Evolutionary conservation across 169 alveolate genomes (phyloP).

Genomic region (Babesia gibsoni): DNA sequence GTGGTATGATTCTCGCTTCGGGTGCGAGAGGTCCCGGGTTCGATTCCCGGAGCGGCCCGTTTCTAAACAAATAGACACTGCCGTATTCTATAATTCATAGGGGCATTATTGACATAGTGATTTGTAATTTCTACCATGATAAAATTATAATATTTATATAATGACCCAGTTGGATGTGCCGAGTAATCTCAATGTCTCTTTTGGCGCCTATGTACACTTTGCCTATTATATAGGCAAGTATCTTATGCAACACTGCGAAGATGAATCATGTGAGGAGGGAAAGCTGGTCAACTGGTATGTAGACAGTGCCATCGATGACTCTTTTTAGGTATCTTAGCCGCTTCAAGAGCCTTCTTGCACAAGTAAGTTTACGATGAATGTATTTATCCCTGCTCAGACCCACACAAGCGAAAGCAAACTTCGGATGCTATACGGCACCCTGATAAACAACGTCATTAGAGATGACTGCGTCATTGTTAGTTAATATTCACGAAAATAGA

Average conservation of each 20-base stretch:
- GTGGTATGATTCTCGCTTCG: constrained; percentile 99
- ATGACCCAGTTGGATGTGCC: constrained; percentile 29
- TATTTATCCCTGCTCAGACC: constrained; percentile 5
- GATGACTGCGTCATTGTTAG: constrained; percentile 63
- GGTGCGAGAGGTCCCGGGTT: constrained; percentile 99
- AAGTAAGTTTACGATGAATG: constrained; percentile 38
- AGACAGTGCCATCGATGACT: not conserved
- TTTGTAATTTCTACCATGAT: too few species aligned
- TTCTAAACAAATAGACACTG: constrained; percentile 2
- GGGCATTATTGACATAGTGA: too few species aligned
- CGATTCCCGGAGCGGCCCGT: constrained; percentile 96
- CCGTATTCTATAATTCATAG: too few species aligned
- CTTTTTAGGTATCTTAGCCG: constrained; percentile 19
- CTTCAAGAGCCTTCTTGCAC: constrained; percentile 1
- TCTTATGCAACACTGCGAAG: constrained; percentile 37
- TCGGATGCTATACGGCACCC: constrained; percentile 22
- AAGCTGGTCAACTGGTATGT: constrained; percentile 49
- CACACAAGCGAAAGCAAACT: constrained; percentile 27
- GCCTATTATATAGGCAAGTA: constrained; percentile 56
- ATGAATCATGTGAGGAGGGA: constrained; percentile 45
- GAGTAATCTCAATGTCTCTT: constrained; percentile 17
- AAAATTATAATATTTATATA: too few species aligned
- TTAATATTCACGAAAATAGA: not conserved
- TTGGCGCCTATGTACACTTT: constrained; percentile 59
- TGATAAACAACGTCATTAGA: constrained; percentile 43